phyloP scores from a whole-genome alignment of 495 filamentous ascomycete genomes.

The Aspergillus cristatus region DNA sequence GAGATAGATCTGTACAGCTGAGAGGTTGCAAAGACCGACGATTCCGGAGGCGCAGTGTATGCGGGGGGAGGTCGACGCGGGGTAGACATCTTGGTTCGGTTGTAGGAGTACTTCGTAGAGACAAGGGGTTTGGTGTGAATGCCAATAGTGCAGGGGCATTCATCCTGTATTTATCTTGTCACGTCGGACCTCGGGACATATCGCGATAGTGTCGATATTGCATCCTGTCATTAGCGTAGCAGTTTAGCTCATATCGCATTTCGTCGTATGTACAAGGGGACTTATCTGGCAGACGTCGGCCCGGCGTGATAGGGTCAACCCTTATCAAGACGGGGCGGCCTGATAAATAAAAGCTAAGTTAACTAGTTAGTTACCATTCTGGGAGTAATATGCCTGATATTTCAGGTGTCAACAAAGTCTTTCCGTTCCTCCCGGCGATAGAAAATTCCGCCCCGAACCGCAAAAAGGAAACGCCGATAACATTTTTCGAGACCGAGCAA shows the following conservation, averaged over 20 bases:
- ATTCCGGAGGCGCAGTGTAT: constrained; percentile 29
- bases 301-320: constrained; percentile 4
- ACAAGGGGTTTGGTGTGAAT: too few relatives aligned
- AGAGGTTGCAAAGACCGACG: constrained; percentile 28
- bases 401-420: constrained; percentile 8
- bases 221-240: constrained; percentile 4
- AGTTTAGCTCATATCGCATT: too few relatives aligned
- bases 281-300: constrained; percentile 1
- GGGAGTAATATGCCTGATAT: constrained; percentile 5
- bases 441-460: constrained; percentile 24
- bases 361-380: too few relatives aligned
- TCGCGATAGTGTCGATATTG: constrained; percentile 5
- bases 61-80: constrained; percentile 33
- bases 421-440: constrained; percentile 14
- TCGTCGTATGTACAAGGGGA: too few relatives aligned
- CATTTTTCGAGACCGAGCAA: constrained; percentile 24
- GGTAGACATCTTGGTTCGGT: constrained; percentile 15
- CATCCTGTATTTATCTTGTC: too few relatives aligned
- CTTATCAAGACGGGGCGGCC: constrained; percentile 4
- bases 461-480: too few relatives aligned
- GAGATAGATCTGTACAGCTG: constrained; percentile 33
- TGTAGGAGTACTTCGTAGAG: too few relatives aligned
- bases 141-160: too few relatives aligned
- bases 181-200: too few relatives aligned
- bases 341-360: too few relatives aligned